Evolutionary conservation across 371 early-diverging fungal species (phyloP).

Genomic region (Mucor saturninus): DNA sequence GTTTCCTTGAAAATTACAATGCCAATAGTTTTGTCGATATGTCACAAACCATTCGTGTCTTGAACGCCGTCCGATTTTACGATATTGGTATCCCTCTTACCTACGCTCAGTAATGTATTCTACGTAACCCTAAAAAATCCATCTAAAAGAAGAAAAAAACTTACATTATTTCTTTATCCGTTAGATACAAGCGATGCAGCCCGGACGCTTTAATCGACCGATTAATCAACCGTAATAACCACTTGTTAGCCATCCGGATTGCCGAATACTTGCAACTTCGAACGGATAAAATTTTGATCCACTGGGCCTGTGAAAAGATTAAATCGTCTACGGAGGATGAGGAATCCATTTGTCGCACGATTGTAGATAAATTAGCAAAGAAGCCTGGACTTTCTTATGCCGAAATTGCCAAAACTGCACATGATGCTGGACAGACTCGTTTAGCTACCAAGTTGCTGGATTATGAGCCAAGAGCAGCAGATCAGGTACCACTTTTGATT

Average conservation of each 20-base stretch:
- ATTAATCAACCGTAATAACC: conserved; percentile 82
- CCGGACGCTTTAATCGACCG: conserved; percentile 83
- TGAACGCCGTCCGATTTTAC: conserved; percentile 86
- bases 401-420: conserved; percentile 93
- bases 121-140: background rate
- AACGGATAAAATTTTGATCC: conserved; percentile 83
- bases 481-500: conserved; percentile 92
- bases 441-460: conserved; percentile 91
- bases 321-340: conserved; percentile 86
- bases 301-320: conserved; percentile 97
- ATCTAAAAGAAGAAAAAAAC: background rate
- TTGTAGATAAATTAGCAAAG: conserved; percentile 78
- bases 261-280: conserved; percentile 83
- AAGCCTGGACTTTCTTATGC: conserved; percentile 83
- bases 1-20: conserved; percentile 85
- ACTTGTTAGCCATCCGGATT: conserved; percentile 84
- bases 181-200: conserved; percentile 75
- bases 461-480: conserved; percentile 91
- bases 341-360: conserved; percentile 76
- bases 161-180: background rate
- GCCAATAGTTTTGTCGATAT: conserved; percentile 87
- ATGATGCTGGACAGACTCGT: conserved; percentile 82
- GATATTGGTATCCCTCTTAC: conserved; percentile 92
- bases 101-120: conserved; percentile 73
- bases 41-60: conserved; percentile 83